A percentile compares a stretch with the other conserved stretches of the same genome.
These are phyloP conservation scores for Pharus latifolius DNA, from an alignment of 176 grass and related monocot genomes.

Conservation along the genomic window DNA sequence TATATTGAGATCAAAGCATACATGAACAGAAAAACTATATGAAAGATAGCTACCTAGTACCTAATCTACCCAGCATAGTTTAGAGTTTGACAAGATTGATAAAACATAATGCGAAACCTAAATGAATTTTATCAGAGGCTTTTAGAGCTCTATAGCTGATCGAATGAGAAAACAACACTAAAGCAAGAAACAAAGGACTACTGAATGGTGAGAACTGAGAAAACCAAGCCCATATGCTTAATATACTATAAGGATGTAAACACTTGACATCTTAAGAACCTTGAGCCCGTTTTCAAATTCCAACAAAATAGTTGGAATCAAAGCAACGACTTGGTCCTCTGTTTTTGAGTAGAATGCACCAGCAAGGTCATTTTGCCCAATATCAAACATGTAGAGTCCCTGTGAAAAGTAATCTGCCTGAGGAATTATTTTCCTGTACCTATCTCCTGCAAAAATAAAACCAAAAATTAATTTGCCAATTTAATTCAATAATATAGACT, in stretches of 20 bases:
- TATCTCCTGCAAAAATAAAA: constrained; percentile 50
- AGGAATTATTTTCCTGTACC: constrained; percentile 62
- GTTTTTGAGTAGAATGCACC: constrained; percentile 79
- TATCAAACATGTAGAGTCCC: constrained; percentile 96
- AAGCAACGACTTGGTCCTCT: constrained; percentile 84
- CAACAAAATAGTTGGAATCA: constrained; percentile 75
- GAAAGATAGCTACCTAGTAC: neutral
- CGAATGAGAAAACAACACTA: neutral
- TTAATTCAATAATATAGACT: neutral
- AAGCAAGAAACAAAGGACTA: no score
- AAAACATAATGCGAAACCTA: neutral
- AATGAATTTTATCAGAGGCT: neutral
- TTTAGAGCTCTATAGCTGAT: neutral
- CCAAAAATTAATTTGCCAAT: neutral
- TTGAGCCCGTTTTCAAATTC: constrained; percentile 92
- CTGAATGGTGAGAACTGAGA: no score
- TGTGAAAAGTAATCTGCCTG: constrained; percentile 57
- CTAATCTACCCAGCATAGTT: neutral
- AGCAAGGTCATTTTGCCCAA: constrained; percentile 97
- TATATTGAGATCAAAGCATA: neutral
- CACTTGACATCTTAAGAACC: constrained; percentile 33
- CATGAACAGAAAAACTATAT: neutral
- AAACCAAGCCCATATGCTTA: neutral
- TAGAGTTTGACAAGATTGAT: neutral
- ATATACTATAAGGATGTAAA: neutral